Evolutionary conservation across 208 protist species (phyloP).

Genomic region (Entamoeba nuttalli): DNA sequence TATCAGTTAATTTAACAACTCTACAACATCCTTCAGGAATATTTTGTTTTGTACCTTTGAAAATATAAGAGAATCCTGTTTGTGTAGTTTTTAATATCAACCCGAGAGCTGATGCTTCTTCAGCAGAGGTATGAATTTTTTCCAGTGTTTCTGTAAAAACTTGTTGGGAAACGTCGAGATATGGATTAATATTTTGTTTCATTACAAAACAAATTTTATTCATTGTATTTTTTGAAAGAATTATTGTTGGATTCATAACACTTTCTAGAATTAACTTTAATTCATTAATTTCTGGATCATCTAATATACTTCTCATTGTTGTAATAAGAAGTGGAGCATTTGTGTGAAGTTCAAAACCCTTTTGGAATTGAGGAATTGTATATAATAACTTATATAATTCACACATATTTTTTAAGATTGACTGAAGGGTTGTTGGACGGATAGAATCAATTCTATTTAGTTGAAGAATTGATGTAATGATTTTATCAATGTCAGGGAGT

Average conservation of each 20-base stretch:
- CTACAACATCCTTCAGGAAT: background rate
- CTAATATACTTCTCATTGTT: background rate
- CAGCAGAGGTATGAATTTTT: background rate
- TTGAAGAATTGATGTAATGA: background rate
- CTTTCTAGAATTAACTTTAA: background rate
- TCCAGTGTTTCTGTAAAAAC: background rate
- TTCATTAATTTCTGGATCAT: background rate
- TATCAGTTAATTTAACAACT: background rate
- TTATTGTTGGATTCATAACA: background rate
- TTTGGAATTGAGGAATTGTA: background rate
- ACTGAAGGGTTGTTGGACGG: background rate
- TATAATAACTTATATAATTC: background rate
- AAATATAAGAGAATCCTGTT: background rate
- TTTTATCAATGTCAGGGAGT: background rate
- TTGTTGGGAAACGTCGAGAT: background rate
- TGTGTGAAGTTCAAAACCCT: background rate
- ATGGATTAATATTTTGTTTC: background rate
- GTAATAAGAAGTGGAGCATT: background rate
- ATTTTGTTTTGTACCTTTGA: background rate
- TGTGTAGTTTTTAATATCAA: background rate
- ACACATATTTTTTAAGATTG: background rate
- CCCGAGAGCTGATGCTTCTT: background rate
- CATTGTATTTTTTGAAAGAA: background rate
- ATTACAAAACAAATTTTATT: constrained; percentile 1
- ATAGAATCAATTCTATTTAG: background rate